Base-by-base conservation (phyloP, 2,329 filamentous ascomycete species). In the Aspergillus tamarii region DNA sequence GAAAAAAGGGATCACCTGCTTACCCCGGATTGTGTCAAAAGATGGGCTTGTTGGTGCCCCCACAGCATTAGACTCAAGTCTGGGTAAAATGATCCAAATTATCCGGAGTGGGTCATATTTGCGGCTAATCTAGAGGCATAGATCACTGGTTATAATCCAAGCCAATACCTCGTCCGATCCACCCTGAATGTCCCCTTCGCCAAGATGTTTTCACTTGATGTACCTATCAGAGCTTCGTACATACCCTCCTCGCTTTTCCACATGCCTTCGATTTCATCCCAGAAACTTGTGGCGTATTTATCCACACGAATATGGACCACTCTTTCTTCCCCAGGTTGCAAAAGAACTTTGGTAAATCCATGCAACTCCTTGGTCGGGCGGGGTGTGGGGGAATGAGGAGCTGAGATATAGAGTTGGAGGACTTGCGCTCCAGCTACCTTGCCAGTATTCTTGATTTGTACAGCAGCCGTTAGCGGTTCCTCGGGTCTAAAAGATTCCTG, bases 381-480 rank as follows among this genome's bases (percentile, higher is more conserved):
- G 0, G 66, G 62, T 16, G 72, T 76, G 30, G 74, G 69, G 19
- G 72, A 72, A 9, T 66, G 65, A 7, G 69, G 64, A 3, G 66
- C 65, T 9, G 69, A 62, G 4, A 72, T 58, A 60, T 72, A 88
- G 0, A 82, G 80, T 67, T 88, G 85, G 8, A 87, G 79, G 55
- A 84, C 81, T 61, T 87, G 82, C 3, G 79, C 76, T 68, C 83
- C 86, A 67, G 73, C 84, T 73, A 76, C 75, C 7, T 84, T 71
- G 53, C 83, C 85, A 0, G 79, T 84, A 65, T 88, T 87, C 14
- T 80, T 80, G 19, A 88, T 78, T 11, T 65, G 66, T 6, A 81
- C 50, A 2, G 78, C 78, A 16, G 85, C 73, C 3, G 74, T 76
- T 28, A 85, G 66, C 0, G 79, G 81, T n/a, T 84, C 78, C 0